phyloP scores from a whole-genome alignment of 345 rosid species.

The Eucalyptus regnans region DNA sequence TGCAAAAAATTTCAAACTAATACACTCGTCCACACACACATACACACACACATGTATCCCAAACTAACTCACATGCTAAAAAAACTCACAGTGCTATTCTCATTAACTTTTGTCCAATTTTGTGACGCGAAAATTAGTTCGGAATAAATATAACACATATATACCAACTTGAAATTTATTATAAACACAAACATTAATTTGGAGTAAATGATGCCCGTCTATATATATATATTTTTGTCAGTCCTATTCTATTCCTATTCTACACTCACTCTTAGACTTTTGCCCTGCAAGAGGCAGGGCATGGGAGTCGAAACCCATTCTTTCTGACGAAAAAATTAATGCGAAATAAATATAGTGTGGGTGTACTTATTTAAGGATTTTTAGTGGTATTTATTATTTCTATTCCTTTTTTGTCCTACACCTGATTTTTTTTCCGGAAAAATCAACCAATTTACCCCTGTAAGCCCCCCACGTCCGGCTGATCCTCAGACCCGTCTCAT shows the following conservation, averaged over 20 bases:
- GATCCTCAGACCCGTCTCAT: not conserved
- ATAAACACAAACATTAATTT: too few relatives aligned
- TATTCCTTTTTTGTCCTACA: not conserved
- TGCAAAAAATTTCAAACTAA: accelerated
- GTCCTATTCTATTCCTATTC: too few relatives aligned
- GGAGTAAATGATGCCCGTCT: too few relatives aligned
- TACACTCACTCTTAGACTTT: too few relatives aligned
- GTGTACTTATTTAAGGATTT: accelerated
- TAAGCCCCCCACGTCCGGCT: not conserved
- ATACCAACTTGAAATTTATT: too few relatives aligned
- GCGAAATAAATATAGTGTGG: accelerated
- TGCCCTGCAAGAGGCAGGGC: too few relatives aligned
- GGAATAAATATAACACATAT: accelerated
- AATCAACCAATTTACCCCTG: not conserved
- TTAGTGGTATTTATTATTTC: too few relatives aligned
- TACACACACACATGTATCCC: accelerated
- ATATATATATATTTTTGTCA: too few relatives aligned
- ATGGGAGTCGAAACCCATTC: too few relatives aligned
- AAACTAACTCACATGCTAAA: too few relatives aligned
- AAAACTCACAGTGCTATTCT: not conserved
- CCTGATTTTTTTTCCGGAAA: not conserved
- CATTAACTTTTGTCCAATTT: not conserved
- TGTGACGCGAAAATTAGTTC: accelerated
- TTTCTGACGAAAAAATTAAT: too few relatives aligned
- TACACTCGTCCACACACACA: accelerated